Conservation (phyloP, 257 asterid species). For the Leptodermis oblonga region DNA sequence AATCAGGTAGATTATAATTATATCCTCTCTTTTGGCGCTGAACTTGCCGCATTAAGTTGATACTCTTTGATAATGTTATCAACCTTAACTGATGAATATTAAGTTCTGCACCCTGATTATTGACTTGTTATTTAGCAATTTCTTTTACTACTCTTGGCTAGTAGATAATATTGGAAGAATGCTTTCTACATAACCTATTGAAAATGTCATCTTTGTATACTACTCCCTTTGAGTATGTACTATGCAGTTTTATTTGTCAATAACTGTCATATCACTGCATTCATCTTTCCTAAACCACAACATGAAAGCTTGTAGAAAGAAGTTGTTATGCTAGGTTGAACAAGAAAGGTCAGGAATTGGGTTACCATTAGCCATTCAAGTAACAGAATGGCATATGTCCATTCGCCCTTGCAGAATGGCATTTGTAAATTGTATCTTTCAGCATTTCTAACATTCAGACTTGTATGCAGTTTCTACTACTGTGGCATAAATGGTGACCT, state of each 20-base stretch:
- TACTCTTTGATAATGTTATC: not conserved
- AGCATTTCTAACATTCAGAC: not conserved
- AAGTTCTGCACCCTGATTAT: not conserved
- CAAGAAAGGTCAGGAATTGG: no score
- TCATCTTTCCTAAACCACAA: not conserved
- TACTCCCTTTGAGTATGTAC: no score
- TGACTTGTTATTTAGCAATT: not conserved
- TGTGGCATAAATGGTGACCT: not conserved
- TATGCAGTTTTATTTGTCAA: no score
- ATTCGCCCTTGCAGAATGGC: not conserved
- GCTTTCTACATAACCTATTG: not conserved
- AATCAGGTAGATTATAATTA: slow-evolving; percentile 50
- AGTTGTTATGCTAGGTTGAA: no score
- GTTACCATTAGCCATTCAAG: not conserved
- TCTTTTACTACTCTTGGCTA: not conserved
- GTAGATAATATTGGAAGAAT: not conserved
- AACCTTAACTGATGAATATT: not conserved
- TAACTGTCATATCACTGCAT: not conserved
- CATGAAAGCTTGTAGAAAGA: not conserved
- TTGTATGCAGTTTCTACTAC: not conserved
- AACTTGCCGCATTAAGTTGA: not conserved
- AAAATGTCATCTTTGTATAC: not conserved
- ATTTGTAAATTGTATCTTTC: not conserved
- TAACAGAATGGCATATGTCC: not conserved
- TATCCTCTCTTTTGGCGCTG: not conserved